phyloP scores from a whole-genome alignment of 129 eudicot species.

The Solidago caesia region DNA sequence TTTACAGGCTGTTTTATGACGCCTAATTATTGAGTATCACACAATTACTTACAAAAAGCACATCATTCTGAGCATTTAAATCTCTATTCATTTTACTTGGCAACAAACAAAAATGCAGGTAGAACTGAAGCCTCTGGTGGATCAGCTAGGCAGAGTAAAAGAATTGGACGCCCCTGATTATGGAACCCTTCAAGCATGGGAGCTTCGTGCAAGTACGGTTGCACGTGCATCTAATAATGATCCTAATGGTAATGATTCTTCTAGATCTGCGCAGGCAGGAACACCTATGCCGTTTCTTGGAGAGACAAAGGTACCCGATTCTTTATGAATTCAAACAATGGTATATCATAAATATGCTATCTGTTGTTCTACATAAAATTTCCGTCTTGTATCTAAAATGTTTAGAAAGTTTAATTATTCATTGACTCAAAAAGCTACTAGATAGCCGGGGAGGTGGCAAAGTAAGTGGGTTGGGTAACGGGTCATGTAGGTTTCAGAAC shows the following conservation, averaged over 20 bases:
- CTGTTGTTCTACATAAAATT: neutral
- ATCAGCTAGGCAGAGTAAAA: constrained; percentile 76
- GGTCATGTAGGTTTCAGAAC: too few species aligned
- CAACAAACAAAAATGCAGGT: constrained; percentile 38
- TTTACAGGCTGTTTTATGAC: neutral
- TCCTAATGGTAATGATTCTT: constrained; percentile 52
- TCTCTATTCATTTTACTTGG: neutral
- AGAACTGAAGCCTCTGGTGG: constrained; percentile 81
- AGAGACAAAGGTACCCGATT: constrained; percentile 67
- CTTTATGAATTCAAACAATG: neutral
- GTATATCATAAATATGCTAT: neutral
- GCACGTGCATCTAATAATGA: constrained; percentile 62
- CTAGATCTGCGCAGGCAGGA: constrained; percentile 56
- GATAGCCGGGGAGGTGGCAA: too few species aligned
- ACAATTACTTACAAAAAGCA: neutral
- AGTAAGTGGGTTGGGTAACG: too few species aligned
- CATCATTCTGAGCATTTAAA: neutral
- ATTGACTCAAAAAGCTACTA: too few species aligned
- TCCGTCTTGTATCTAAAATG: too few species aligned
- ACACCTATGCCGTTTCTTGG: constrained; percentile 91
- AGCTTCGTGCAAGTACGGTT: constrained; percentile 67
- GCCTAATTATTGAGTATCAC: neutral
- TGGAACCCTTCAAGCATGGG: constrained; percentile 95
- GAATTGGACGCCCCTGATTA: constrained; percentile 88
- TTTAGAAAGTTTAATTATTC: too few species aligned